A percentile compares a stretch with the other conserved stretches of the same genome.
Conservation (phyloP, 1,284 basidiomycete species). For the Apiotrichum brassicae region DNA sequence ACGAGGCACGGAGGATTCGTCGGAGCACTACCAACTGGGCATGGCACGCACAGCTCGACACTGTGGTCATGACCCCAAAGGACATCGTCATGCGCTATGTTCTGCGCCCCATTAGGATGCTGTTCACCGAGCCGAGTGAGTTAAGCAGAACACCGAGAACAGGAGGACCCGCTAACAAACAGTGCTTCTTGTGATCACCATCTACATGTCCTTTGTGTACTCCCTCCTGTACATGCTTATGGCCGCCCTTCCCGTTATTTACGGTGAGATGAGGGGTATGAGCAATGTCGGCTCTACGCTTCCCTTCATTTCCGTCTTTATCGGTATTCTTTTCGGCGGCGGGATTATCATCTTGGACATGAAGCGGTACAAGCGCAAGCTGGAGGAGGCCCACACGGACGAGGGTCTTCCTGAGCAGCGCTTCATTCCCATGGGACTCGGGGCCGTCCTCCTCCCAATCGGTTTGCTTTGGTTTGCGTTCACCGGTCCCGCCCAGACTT, state of each 20-base stretch:
- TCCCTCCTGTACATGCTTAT: slow-evolving; percentile 26
- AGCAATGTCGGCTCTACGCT: slow-evolving; percentile 2
- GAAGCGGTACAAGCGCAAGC: slow-evolving; percentile 13
- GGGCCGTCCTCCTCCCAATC: slow-evolving; percentile 13
- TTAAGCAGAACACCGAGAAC: neutral
- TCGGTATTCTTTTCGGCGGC: slow-evolving; percentile 21
- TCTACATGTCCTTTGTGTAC: slow-evolving; percentile 25
- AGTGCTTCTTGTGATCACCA: slow-evolving; percentile 19
- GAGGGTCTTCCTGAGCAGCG: slow-evolving; percentile 17
- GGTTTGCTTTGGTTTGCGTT: slow-evolving; percentile 27
- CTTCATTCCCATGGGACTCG: slow-evolving; percentile 20
- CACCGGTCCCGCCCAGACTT: slow-evolving; percentile 19
- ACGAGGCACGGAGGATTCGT: slow-evolving; percentile 8
- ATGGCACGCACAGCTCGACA: slow-evolving; percentile 20
- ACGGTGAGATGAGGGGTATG: slow-evolving; percentile 19
- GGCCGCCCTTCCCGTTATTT: slow-evolving; percentile 22
- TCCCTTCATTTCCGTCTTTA: slow-evolving; percentile 16
- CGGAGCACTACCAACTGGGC: slow-evolving; percentile 14
- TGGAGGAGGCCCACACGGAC: neutral
- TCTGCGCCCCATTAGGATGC: slow-evolving; percentile 20
- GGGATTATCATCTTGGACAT: slow-evolving; percentile 18
- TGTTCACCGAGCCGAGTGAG: slow-evolving; percentile 18
- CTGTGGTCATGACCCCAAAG: slow-evolving; percentile 9
- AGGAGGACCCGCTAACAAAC: too few relatives aligned
- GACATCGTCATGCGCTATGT: slow-evolving; percentile 19